A percentile compares a stretch with the other conserved stretches of the same genome.
Conservation (phyloP, 2,329 filamentous ascomycete genomes). For the Botryosphaeria dothidea region DNA sequence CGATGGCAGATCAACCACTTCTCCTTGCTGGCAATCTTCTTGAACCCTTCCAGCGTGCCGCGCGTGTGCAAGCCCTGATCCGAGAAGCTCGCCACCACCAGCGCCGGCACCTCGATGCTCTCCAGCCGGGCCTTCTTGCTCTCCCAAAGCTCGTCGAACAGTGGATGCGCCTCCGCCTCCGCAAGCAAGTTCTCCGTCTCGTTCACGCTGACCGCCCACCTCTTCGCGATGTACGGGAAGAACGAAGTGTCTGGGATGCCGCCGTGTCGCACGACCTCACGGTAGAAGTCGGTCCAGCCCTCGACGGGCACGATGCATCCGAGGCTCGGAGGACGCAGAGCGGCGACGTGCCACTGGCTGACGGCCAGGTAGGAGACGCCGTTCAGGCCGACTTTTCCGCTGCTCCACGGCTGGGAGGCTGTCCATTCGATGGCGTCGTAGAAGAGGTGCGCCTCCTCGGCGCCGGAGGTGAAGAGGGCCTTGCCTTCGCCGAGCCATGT, state of each 20-base stretch:
- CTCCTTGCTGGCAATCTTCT: no score
- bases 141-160: no score
- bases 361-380: constrained; percentile 53
- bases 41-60: no score
- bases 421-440: constrained; percentile 54
- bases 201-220: no score
- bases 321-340: constrained; percentile 42
- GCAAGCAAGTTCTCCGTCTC: no score
- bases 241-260: constrained; percentile 53
- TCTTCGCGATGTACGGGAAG: no score
- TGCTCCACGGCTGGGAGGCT: constrained; percentile 50
- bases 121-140: no score
- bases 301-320: constrained; percentile 55
- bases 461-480: constrained; percentile 53
- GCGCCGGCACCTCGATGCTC: no score
- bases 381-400: constrained; percentile 51
- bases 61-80: no score
- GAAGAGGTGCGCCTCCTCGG: constrained; percentile 52
- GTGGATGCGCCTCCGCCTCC: no score
- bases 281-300: constrained; percentile 57
- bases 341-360: constrained; percentile 53
- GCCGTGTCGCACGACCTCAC: constrained; percentile 61
- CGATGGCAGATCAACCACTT: no score
- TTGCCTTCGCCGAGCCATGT: constrained; percentile 49
- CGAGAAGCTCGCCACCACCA: no score